phyloP scores from a whole-genome alignment of 2,329 filamentous ascomycete species.

The Sclerotinia minor region DNA sequence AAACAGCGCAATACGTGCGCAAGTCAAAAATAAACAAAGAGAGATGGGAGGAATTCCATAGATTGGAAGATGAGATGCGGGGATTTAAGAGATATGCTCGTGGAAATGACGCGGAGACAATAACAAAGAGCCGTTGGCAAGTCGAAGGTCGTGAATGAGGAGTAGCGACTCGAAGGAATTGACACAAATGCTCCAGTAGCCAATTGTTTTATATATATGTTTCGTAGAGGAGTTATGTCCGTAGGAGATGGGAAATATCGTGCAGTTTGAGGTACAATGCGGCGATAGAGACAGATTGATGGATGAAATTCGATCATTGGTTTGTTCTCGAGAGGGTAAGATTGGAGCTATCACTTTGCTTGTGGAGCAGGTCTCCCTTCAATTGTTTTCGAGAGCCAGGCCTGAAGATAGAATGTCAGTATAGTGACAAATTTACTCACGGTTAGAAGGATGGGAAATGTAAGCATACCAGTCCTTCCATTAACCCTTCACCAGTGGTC shows the following conservation, averaged over 20 bases:
- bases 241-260: slow-evolving; percentile 5
- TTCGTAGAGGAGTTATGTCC: slow-evolving; percentile 11
- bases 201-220: slow-evolving; percentile 14
- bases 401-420: slow-evolving; percentile 42
- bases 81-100: slow-evolving; percentile 14
- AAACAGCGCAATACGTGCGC: slow-evolving; percentile 4
- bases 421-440: neutral
- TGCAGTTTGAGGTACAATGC: neutral
- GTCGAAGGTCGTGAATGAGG: neutral
- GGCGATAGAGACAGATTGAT: neutral
- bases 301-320: slow-evolving; percentile 3
- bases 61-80: slow-evolving; percentile 6
- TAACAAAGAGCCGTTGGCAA: slow-evolving; percentile 11
- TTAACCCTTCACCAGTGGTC: slow-evolving; percentile 76
- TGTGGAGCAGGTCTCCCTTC: slow-evolving; percentile 53
- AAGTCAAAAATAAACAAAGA: slow-evolving; percentile 19
- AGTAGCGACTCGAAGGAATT: neutral
- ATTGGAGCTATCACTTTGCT: slow-evolving; percentile 20
- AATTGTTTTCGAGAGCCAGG: slow-evolving; percentile 83
- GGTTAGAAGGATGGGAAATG: slow-evolving; percentile 19
- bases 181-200: neutral
- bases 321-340: neutral
- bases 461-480: slow-evolving; percentile 68
- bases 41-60: slow-evolving; percentile 6
- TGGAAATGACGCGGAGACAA: neutral